Percentiles rank a stretch among this genome's conserved stretches.
phyloP scores from a whole-genome alignment of 768 basidiomycete genomes.

The Serpula lacrymans region DNA sequence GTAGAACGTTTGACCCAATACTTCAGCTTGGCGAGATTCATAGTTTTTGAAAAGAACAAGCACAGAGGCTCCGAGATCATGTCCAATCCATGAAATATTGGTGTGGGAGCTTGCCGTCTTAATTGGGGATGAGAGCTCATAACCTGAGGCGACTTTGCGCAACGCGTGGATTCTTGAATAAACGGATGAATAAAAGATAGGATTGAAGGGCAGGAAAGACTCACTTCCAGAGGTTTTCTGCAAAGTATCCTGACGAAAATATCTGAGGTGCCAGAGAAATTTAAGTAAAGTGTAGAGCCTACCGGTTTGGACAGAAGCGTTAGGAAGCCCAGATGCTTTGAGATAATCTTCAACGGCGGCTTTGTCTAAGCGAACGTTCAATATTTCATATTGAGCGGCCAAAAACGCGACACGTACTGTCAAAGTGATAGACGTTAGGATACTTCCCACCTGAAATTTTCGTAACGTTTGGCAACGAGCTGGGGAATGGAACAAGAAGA shows the following conservation, averaged over 20 bases:
- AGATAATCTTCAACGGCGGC: slow-evolving; percentile 16
- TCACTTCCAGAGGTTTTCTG: too few relatives aligned
- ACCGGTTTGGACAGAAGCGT: slow-evolving; percentile 9
- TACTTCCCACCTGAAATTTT: slow-evolving; percentile 8
- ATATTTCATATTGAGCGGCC: background rate
- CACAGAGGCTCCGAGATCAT: background rate
- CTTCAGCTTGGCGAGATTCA: slow-evolving; percentile 2
- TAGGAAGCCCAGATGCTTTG: slow-evolving; percentile 10
- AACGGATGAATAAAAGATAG: too few relatives aligned
- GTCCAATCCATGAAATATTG: background rate
- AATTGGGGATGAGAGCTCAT: too few relatives aligned
- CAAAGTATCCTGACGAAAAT: too few relatives aligned
- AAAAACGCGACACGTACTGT: slow-evolving; percentile 3
- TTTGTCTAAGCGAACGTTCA: slow-evolving; percentile 11
- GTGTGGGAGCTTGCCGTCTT: too few relatives aligned
- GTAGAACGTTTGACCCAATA: slow-evolving; percentile 10
- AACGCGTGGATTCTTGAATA: too few relatives aligned
- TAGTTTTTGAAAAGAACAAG: slow-evolving; percentile 14
- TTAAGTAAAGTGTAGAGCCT: too few relatives aligned
- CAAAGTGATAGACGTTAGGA: slow-evolving; percentile 7
- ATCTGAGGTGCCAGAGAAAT: too few relatives aligned
- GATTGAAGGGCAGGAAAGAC: too few relatives aligned
- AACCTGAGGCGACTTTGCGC: too few relatives aligned
- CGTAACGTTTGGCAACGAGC: background rate
- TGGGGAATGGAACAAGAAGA: background rate